Percentiles rank a stretch among this genome's conserved stretches.
These are phyloP conservation scores for Citrus unshiu DNA, from an alignment of 345 rosid species.

Conservation along the genomic window DNA sequence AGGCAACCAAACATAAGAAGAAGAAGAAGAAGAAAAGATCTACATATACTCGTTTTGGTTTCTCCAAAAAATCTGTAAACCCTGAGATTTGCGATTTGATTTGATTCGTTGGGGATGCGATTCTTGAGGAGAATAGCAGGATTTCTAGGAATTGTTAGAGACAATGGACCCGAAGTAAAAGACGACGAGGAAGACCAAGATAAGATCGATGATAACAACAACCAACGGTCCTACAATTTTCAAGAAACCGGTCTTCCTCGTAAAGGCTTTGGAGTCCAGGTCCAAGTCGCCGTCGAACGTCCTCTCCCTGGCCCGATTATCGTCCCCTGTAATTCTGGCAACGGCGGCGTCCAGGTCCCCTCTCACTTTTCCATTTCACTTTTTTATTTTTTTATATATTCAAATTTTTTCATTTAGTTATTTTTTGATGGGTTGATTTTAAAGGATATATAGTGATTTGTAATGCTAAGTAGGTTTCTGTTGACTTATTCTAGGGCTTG, in stretches of 20 bases:
- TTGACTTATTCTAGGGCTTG: neutral
- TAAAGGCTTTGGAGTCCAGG: slow-evolving; percentile 79
- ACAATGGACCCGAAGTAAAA: slow-evolving; percentile 50
- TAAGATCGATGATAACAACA: slow-evolving; percentile 17
- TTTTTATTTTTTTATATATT: neutral
- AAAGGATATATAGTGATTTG: neutral
- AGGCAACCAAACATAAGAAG: neutral
- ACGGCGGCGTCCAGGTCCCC: slow-evolving; percentile 91
- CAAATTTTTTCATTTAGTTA: neutral
- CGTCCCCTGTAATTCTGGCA: slow-evolving; percentile 59
- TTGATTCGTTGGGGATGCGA: slow-evolving; percentile 49
- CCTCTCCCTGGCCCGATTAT: slow-evolving; percentile 58
- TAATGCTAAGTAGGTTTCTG: neutral
- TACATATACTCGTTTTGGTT: neutral
- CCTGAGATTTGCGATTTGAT: neutral
- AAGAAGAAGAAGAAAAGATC: neutral
- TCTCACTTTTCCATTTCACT: neutral
- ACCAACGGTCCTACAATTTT: slow-evolving; percentile 23
- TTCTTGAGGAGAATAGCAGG: slow-evolving; percentile 82
- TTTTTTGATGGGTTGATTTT: neutral
- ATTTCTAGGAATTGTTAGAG: slow-evolving; percentile 63
- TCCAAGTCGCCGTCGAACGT: slow-evolving; percentile 73
- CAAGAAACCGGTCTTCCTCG: slow-evolving; percentile 73
- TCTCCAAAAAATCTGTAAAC: neutral
- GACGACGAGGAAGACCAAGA: slow-evolving; percentile 36